phyloP scores from a whole-genome alignment of 2,329 filamentous ascomycete species.

The Colletotrichum sp. region DNA sequence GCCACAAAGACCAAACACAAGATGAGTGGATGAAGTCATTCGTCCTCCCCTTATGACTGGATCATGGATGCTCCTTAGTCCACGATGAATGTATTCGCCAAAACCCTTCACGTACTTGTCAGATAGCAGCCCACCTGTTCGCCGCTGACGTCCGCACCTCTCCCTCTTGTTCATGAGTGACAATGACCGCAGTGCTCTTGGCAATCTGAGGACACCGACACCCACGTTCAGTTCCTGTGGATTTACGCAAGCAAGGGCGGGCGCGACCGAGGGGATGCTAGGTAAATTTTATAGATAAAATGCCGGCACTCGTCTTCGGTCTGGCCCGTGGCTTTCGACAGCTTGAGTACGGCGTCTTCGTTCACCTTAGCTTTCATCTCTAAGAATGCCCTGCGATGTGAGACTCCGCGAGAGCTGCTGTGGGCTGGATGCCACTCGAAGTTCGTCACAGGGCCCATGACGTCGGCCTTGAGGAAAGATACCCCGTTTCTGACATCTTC shows the following conservation, averaged over 20 bases:
- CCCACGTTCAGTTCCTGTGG: background rate
- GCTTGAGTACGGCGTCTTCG: background rate
- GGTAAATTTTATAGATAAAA: background rate
- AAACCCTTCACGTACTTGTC: background rate
- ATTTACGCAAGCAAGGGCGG: background rate
- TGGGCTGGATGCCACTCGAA: background rate
- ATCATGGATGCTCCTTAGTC: background rate
- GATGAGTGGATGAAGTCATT: background rate
- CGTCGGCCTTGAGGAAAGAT: background rate
- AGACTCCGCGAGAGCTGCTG: no score
- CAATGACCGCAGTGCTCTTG: background rate
- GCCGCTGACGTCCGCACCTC: background rate
- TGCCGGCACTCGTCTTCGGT: background rate
- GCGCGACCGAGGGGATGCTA: no score
- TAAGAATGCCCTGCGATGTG: background rate
- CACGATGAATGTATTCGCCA: background rate
- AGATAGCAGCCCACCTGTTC: background rate
- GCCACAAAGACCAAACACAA: background rate
- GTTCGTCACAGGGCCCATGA: background rate
- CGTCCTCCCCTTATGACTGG: background rate
- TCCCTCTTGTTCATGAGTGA: background rate
- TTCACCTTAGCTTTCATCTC: background rate
- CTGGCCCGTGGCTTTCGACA: background rate
- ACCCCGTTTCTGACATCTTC: fast-evolving
- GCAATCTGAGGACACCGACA: background rate